A percentile compares a stretch with the other conserved stretches of the same genome.
These are phyloP conservation scores for Mucuna pruriens DNA, from an alignment of 306 rosid species.

Conservation along the genomic window DNA sequence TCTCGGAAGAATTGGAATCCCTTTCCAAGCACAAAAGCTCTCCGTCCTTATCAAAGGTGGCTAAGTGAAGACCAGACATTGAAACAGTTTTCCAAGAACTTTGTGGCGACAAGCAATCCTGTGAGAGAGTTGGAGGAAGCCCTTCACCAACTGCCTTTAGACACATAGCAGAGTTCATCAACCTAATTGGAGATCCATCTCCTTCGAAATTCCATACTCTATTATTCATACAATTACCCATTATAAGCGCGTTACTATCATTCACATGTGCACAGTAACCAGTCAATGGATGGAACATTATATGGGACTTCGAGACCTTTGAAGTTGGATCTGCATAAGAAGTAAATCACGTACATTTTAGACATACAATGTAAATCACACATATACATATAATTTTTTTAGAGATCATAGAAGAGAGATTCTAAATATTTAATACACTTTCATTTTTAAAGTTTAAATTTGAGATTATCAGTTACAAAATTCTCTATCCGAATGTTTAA, in stretches of 20 bases:
- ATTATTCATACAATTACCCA: slow-evolving; percentile 39
- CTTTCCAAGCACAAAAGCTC: slow-evolving; percentile 38
- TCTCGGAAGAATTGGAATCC: slow-evolving; percentile 30
- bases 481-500: no score
- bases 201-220: slow-evolving; percentile 47
- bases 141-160: slow-evolving; percentile 48
- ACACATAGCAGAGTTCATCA: slow-evolving; percentile 28
- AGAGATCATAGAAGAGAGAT: no score
- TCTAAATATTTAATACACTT: no score
- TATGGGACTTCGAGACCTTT: slow-evolving; percentile 35
- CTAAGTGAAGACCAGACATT: slow-evolving; percentile 49
- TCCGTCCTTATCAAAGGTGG: slow-evolving; percentile 32
- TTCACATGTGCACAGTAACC: slow-evolving; percentile 46
- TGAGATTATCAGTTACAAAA: no score
- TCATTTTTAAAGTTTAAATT: no score
- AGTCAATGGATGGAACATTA: slow-evolving; percentile 45
- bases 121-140: slow-evolving; percentile 30
- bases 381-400: no score
- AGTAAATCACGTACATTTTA: slow-evolving; percentile 1
- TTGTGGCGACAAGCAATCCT: slow-evolving; percentile 41
- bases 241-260: slow-evolving; percentile 26
- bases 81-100: slow-evolving; percentile 50
- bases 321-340: slow-evolving; percentile 50
- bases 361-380: not conserved
- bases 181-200: slow-evolving; percentile 40